Percentiles rank a stretch among this genome's conserved stretches.
Evolutionary conservation across 495 filamentous ascomycete genomes (phyloP).

Genomic region (Parathielavia hyrcaniae): DNA sequence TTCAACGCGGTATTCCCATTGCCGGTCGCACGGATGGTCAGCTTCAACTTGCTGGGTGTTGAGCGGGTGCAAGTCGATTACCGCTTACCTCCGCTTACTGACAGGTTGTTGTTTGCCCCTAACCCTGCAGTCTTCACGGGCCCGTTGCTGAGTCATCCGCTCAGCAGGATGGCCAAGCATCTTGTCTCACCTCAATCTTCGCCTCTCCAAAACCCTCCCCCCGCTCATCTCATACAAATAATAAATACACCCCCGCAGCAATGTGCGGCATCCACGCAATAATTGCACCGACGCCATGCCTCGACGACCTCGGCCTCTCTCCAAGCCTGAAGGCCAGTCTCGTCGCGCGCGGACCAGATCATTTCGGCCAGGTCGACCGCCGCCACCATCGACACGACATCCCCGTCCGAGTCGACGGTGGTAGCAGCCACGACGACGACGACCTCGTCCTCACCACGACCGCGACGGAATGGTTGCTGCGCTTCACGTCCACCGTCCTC

Average conservation of each 20-base stretch:
- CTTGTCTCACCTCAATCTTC: no score
- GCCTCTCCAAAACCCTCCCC: no score
- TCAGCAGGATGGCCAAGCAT: no score
- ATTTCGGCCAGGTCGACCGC: constrained; percentile 39
- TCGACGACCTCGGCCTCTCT: constrained; percentile 11
- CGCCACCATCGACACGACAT: constrained; percentile 3
- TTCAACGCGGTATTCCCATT: background rate
- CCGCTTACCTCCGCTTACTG: no score
- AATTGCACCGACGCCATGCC: constrained; percentile 22
- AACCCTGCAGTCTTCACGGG: background rate
- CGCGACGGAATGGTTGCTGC: constrained; percentile 36
- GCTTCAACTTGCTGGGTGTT: no score
- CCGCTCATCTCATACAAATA: no score
- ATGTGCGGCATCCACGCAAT: constrained; percentile 48
- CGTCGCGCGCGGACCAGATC: constrained; percentile 47
- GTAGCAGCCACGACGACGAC: background rate
- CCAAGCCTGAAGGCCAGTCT: constrained; percentile 32
- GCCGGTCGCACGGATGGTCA: no score
- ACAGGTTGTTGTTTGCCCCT: no score
- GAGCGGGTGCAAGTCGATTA: no score
- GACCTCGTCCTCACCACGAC: background rate
- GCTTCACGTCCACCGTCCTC: constrained; percentile 77
- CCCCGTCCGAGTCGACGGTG: no score
- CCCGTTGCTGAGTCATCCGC: no score
- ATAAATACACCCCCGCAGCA: background rate